These are phyloP conservation scores for Aciculoconidium aculeatum DNA, from an alignment of 805 yeast genomes.

Conservation along the genomic window DNA sequence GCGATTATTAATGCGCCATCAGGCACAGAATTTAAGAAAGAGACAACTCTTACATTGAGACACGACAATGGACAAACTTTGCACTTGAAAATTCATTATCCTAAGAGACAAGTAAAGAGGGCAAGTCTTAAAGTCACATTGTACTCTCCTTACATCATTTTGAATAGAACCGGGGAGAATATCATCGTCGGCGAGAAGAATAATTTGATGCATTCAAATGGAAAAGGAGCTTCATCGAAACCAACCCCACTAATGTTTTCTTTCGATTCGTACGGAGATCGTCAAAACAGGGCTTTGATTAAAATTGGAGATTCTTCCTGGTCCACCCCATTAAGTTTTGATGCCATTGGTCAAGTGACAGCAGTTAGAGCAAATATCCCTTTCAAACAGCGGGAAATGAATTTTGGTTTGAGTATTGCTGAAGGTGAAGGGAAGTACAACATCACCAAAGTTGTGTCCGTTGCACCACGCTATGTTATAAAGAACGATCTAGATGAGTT, in stretches of 20 bases:
- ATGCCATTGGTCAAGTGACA: conserved; percentile 79
- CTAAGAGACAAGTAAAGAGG: conserved; percentile 42
- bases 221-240: conserved; percentile 28
- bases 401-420: conserved; percentile 65
- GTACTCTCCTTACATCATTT: conserved; percentile 79
- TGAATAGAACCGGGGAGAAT: conserved; percentile 73
- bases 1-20: conserved; percentile 64
- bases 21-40: conserved; percentile 51
- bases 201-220: conserved; percentile 46
- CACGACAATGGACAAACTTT: conserved; percentile 64
- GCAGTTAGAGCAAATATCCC: conserved; percentile 45
- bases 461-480: conserved; percentile 79
- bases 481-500: conserved; percentile 54
- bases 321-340: conserved; percentile 75
- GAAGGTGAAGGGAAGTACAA: conserved; percentile 87
- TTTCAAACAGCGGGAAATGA: conserved; percentile 53
- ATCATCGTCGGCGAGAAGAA: conserved; percentile 53
- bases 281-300: conserved; percentile 60
- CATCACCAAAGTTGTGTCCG: conserved; percentile 67
- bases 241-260: conserved; percentile 76
- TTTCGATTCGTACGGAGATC: conserved; percentile 53
- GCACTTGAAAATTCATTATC: conserved; percentile 59
- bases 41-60: conserved; percentile 45
- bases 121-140: conserved; percentile 62
- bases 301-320: conserved; percentile 63